Evolutionary conservation across 208 protist genomes (phyloP).

Genomic region (Trypanosoma caninum): DNA sequence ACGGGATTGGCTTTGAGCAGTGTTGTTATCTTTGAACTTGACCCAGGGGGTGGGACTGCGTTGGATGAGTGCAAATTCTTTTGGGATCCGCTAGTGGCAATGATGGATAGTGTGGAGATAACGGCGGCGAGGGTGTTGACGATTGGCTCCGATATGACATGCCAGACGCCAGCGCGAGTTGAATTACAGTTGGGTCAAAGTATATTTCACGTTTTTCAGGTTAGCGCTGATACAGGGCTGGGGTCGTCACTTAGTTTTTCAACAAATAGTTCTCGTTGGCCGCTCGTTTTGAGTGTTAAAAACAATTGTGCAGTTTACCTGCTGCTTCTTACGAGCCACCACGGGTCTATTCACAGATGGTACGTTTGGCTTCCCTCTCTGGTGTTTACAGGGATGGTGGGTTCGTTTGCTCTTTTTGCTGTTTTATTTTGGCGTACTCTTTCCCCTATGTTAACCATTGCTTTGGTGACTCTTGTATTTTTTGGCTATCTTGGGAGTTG

Average conservation of each 20-base stretch:
- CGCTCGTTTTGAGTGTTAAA: constrained; percentile 23
- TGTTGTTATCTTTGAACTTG: constrained; percentile 43
- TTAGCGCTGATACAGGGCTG: neutral
- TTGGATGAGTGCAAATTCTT: constrained; percentile 19
- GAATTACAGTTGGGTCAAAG: neutral
- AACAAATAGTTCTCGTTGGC: constrained; percentile 18
- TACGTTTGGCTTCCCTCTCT: constrained; percentile 64
- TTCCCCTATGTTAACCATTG: constrained; percentile 19
- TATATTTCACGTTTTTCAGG: neutral
- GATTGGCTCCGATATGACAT: neutral
- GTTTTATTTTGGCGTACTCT: constrained; percentile 24
- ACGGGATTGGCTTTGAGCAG: constrained; percentile 27
- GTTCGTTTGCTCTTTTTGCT: constrained; percentile 22
- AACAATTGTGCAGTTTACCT: constrained; percentile 35
- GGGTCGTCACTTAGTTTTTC: constrained; percentile 7
- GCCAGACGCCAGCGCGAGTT: neutral
- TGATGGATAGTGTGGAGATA: constrained; percentile 24
- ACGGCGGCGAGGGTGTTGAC: constrained; percentile 23
- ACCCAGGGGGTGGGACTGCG: neutral
- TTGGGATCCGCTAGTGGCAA: constrained; percentile 32
- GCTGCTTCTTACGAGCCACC: constrained; percentile 33
- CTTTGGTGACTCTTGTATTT: constrained; percentile 39
- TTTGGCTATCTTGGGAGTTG: constrained; percentile 56
- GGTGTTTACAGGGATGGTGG: constrained; percentile 37
- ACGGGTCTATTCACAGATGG: constrained; percentile 47